These are phyloP conservation scores for Pyrus hybrid DNA, from an alignment of 331 rosid genomes.

Conservation along the genomic window DNA sequence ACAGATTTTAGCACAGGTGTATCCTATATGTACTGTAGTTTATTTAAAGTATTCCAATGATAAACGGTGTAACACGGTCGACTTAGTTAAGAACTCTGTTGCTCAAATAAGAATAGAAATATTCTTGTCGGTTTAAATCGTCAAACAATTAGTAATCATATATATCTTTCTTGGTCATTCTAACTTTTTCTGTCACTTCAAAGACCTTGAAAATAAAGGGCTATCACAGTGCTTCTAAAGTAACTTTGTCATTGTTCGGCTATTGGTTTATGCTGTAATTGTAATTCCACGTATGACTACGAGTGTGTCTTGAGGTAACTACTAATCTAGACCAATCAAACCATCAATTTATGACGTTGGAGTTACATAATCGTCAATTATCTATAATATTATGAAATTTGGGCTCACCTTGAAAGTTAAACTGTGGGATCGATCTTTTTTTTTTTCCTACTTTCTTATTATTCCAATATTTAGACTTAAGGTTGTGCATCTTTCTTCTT, in stretches of 20 bases:
- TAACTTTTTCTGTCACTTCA: background rate
- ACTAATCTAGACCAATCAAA: background rate
- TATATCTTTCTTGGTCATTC: background rate
- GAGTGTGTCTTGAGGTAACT: conserved; percentile 1
- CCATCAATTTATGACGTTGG: background rate
- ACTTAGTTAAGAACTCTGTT: background rate
- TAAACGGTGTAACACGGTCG: too few relatives aligned
- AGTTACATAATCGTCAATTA: background rate
- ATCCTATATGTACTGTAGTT: too few relatives aligned
- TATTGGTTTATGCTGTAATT: background rate
- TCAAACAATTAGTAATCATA: background rate
- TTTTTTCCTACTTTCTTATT: background rate
- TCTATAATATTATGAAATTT: background rate
- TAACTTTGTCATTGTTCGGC: background rate
- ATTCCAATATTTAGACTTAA: background rate
- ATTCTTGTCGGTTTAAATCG: background rate
- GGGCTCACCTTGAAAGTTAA: background rate
- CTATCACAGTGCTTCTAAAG: background rate
- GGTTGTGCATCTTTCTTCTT: background rate
- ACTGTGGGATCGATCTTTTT: background rate
- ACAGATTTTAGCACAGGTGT: too few relatives aligned
- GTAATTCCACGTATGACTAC: background rate
- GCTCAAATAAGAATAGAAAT: background rate
- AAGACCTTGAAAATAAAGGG: background rate
- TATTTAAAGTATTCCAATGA: too few relatives aligned